Evolutionary conservation across 768 basidiomycete species (phyloP).

Genomic region (Piloderma croceum): DNA sequence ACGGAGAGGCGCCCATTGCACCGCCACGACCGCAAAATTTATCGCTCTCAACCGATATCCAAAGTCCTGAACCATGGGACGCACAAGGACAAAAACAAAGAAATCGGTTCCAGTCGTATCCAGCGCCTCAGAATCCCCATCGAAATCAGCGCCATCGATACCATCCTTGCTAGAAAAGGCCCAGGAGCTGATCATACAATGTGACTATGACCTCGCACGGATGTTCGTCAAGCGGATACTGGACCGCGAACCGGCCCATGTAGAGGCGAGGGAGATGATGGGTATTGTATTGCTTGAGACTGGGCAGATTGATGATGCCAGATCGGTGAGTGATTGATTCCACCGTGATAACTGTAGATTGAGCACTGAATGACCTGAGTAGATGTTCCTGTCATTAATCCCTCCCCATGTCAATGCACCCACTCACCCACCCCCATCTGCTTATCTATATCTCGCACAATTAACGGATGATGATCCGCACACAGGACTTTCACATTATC

Average conservation of each 20-base stretch:
- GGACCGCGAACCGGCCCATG: constrained; percentile 55
- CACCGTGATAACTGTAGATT: not conserved
- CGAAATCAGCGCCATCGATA: constrained; percentile 37
- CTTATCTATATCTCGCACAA: constrained; percentile 87
- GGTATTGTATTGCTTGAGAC: constrained; percentile 75
- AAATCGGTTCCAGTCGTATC: constrained; percentile 16
- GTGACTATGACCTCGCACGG: constrained; percentile 76
- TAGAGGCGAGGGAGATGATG: constrained; percentile 72
- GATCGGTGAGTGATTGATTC: constrained; percentile 43
- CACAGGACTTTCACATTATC: constrained; percentile 68
- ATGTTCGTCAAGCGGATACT: constrained; percentile 67
- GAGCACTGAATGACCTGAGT: constrained; percentile 6
- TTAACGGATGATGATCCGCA: constrained; percentile 72
- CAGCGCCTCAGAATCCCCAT: constrained; percentile 6
- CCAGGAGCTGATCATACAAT: constrained; percentile 75
- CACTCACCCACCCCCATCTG: constrained; percentile 61
- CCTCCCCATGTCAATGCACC: constrained; percentile 60
- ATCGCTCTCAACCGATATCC: not conserved
- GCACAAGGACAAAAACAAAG: constrained; percentile 43
- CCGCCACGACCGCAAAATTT: no score
- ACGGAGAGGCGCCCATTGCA: no score
- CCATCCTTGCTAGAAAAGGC: constrained; percentile 67
- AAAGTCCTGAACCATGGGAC: no score
- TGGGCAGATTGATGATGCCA: constrained; percentile 71
- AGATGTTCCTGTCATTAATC: constrained; percentile 60